Evolutionary conservation across 352 stramenopile species (phyloP).

Genomic region (Globisporangium nagaii): DNA sequence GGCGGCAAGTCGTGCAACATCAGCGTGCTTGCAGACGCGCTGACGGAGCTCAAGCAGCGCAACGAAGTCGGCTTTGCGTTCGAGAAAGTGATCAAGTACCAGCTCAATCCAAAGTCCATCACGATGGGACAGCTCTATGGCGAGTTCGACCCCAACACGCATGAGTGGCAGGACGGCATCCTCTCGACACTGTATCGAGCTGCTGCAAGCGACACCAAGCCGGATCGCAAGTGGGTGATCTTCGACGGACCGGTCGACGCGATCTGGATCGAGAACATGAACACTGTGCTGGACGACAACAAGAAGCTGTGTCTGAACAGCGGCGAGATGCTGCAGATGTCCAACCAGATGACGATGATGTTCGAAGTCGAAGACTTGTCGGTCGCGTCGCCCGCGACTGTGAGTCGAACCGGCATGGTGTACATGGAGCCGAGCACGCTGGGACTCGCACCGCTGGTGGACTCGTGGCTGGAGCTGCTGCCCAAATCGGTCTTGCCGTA

Average conservation of each 20-base stretch:
- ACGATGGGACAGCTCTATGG: constrained; percentile 95
- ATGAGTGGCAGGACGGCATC: constrained; percentile 95
- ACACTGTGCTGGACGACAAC: constrained; percentile 95
- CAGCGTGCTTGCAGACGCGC: constrained; percentile 85
- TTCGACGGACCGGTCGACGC: constrained; percentile 94
- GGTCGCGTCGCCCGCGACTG: constrained; percentile 91
- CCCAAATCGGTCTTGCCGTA: constrained; percentile 29
- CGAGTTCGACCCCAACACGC: constrained; percentile 92
- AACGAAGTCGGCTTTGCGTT: constrained; percentile 83
- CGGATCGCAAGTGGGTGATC: constrained; percentile 93
- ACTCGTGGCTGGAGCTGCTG: constrained; percentile 86
- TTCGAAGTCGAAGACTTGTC: constrained; percentile 95
- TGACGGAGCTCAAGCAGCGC: constrained; percentile 82
- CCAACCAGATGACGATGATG: constrained; percentile 96
- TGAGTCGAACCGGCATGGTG: constrained; percentile 94
- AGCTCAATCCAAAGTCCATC: constrained; percentile 94
- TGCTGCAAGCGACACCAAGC: constrained; percentile 81
- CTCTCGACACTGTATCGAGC: constrained; percentile 92
- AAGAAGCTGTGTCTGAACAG: constrained; percentile 94
- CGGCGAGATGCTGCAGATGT: constrained; percentile 95
- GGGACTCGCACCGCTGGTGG: constrained; percentile 80
- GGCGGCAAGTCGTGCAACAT: constrained; percentile 90
- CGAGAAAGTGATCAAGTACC: constrained; percentile 86
- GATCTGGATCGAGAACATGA: constrained; percentile 97
- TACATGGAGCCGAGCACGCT: constrained; percentile 95